A percentile compares a stretch with the other conserved stretches of the same genome.
Evolutionary conservation across 2,329 filamentous ascomycete species (phyloP).

Genomic region (Colletotrichum limetticola): DNA sequence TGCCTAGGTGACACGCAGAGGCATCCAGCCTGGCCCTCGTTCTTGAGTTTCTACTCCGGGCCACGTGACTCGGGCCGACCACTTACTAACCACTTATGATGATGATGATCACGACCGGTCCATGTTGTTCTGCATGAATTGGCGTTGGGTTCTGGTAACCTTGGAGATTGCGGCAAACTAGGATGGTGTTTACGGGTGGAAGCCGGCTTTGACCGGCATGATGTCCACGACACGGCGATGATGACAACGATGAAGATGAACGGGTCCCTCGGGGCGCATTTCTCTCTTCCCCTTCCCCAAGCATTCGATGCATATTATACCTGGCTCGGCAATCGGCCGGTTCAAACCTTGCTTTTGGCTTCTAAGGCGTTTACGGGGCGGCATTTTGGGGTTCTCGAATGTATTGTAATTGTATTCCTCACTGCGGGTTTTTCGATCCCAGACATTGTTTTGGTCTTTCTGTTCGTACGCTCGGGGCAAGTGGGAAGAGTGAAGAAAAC

Average conservation of each 20-base stretch:
- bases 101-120: constrained; percentile 58
- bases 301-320: constrained; percentile 32
- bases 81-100: constrained; percentile 46
- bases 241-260: constrained; percentile 27
- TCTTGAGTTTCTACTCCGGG: constrained; percentile 19
- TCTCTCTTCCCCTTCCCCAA: constrained; percentile 21
- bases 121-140: constrained; percentile 54
- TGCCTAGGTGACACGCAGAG: constrained; percentile 45
- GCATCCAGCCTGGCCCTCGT: constrained; percentile 21
- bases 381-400: constrained; percentile 11
- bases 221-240: constrained; percentile 32
- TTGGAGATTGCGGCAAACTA: constrained; percentile 31
- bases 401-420: constrained; percentile 34
- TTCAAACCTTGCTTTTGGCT: constrained; percentile 17
- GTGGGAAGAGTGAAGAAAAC: neutral
- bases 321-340: constrained; percentile 22
- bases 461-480: neutral
- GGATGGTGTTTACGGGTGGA: constrained; percentile 30
- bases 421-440: constrained; percentile 13
- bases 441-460: constrained; percentile 15
- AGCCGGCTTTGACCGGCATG: constrained; percentile 24
- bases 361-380: constrained; percentile 28
- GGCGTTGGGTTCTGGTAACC: constrained; percentile 48
- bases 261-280: constrained; percentile 6
- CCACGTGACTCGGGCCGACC: constrained; percentile 29